Percentiles rank a stretch among this genome's conserved stretches.
phyloP scores from a whole-genome alignment of 2,329 filamentous ascomycete genomes.

The Simplicillium aogashimaense region DNA sequence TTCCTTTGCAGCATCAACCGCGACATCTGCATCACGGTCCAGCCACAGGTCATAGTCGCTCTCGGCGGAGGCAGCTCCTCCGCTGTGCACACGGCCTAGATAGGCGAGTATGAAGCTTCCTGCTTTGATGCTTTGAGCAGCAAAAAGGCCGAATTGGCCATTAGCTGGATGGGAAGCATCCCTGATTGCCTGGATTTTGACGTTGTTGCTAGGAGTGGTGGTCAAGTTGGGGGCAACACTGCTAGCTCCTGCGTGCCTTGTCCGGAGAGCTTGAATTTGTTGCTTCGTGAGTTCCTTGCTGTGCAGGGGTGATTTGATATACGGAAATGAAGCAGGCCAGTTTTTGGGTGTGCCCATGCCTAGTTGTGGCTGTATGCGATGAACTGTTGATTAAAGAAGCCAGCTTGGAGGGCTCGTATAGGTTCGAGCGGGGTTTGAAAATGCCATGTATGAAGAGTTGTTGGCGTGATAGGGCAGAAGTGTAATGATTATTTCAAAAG shows the following conservation, averaged over 20 bases:
- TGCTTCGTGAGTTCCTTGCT: conserved; percentile 30
- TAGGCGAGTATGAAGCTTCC: conserved; percentile 52
- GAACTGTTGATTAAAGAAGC: too few relatives aligned
- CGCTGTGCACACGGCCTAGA: conserved; percentile 45
- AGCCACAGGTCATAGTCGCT: conserved; percentile 57
- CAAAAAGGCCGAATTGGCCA: conserved; percentile 52
- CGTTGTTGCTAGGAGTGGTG: conserved; percentile 34
- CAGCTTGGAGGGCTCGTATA: too few relatives aligned
- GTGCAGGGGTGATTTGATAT: conserved; percentile 40
- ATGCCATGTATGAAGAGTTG: too few relatives aligned
- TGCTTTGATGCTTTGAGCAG: conserved; percentile 39
- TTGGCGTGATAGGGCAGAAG: too few relatives aligned
- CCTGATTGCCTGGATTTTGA: conserved; percentile 44
- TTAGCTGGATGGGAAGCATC: conserved; percentile 43
- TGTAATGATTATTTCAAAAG: too few relatives aligned
- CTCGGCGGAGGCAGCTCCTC: conserved; percentile 9
- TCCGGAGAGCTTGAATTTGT: conserved; percentile 30
- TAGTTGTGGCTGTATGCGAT: too few relatives aligned
- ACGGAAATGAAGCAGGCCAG: conserved; percentile 45
- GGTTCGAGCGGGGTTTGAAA: too few relatives aligned
- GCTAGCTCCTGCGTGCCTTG: conserved; percentile 12
- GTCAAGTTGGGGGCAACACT: conserved; percentile 18
- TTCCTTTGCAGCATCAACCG: conserved; percentile 46
- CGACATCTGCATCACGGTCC: conserved; percentile 43
- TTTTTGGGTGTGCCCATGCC: conserved; percentile 37